Conservation (phyloP, 768 basidiomycete species). For the Trametopsis cervina region DNA sequence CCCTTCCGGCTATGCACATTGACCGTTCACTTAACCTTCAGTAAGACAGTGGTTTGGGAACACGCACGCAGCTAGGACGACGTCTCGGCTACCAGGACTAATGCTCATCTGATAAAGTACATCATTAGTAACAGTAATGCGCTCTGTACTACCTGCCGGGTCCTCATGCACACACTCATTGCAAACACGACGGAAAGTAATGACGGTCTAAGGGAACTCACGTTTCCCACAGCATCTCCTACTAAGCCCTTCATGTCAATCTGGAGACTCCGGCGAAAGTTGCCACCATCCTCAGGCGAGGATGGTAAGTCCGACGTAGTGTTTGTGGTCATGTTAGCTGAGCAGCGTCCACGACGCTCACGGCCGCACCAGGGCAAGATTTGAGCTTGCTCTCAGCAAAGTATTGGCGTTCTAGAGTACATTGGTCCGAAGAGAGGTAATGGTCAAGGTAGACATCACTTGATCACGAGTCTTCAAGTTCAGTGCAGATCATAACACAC, state of each 20-base stretch:
- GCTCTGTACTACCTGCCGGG: neutral
- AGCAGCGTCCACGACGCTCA: no score
- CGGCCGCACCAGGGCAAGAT: no score
- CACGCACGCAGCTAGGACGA: constrained; percentile 82
- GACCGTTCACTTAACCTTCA: neutral
- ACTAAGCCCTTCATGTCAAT: constrained; percentile 78
- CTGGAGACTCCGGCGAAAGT: constrained; percentile 52
- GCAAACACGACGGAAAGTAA: neutral
- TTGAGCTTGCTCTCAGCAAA: no score
- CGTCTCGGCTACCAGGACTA: constrained; percentile 79
- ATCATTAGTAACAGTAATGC: neutral
- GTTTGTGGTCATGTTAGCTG: no score
- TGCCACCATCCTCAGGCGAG: constrained; percentile 48
- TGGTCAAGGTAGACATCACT: no score
- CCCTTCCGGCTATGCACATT: constrained; percentile 61
- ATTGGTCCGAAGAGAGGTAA: no score
- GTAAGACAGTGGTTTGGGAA: neutral
- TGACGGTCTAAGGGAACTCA: constrained; percentile 30
- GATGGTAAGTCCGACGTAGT: constrained; percentile 14
- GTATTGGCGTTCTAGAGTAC: no score
- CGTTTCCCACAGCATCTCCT: constrained; percentile 80
- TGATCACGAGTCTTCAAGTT: no score
- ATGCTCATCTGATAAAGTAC: constrained; percentile 69
- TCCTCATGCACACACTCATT: neutral
- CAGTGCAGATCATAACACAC: no score